phyloP scores from a whole-genome alignment of 768 basidiomycete species.

The Boletus rubescentipes region DNA sequence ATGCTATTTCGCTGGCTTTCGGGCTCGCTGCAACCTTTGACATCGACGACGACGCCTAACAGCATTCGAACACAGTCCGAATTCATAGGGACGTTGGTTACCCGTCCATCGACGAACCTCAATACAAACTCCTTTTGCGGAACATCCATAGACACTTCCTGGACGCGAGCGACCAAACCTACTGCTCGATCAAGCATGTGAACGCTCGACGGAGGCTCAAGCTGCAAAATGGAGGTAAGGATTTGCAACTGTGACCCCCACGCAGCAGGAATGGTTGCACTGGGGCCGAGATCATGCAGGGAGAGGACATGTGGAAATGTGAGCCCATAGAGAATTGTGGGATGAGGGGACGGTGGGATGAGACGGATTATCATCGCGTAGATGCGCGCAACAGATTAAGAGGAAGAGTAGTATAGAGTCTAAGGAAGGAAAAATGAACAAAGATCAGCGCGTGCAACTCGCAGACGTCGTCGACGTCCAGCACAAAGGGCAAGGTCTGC shows the following conservation, averaged over 20 bases:
- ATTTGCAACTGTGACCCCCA: conserved; percentile 58
- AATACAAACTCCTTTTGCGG: conserved; percentile 45
- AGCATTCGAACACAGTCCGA: conserved; percentile 45
- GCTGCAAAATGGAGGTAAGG: conserved; percentile 47
- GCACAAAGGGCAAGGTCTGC: conserved; percentile 19
- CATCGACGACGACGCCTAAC: conserved; percentile 50
- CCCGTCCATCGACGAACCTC: conserved; percentile 56
- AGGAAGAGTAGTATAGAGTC: conserved; percentile 24
- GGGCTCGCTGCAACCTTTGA: conserved; percentile 46
- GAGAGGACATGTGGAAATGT: conserved; percentile 46
- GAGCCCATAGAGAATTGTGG: conserved; percentile 60
- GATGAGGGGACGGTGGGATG: conserved; percentile 40
- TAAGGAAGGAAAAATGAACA: conserved; percentile 11
- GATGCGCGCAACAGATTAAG: conserved; percentile 22
- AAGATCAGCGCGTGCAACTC: conserved; percentile 2
- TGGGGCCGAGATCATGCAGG: conserved; percentile 32
- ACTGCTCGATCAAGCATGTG: conserved; percentile 63
- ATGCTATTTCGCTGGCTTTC: conserved; percentile 31
- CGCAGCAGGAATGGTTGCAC: conserved; percentile 40
- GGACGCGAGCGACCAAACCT: conserved; percentile 52
- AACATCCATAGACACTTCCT: conserved; percentile 65
- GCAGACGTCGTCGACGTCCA: conserved; percentile 31
- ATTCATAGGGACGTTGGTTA: conserved; percentile 49
- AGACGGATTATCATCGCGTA: conserved; percentile 59
- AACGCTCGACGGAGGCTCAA: conserved; percentile 50